A percentile compares a stretch with the other conserved stretches of the same genome.
Evolutionary conservation across 257 asterid genomes (phyloP).

Genomic region (Solanum clarkiae): DNA sequence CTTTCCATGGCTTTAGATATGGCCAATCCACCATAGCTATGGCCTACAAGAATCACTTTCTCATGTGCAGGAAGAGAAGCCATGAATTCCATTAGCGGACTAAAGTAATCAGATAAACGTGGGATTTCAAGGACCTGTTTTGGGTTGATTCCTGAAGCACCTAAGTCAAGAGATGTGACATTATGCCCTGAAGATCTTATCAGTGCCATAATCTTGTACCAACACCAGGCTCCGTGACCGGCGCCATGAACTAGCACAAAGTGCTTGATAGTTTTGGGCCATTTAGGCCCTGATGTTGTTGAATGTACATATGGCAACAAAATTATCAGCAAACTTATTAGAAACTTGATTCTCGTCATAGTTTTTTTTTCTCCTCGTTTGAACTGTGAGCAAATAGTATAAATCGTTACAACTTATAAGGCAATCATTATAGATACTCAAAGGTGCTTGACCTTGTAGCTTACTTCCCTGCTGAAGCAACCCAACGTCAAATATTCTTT

Average conservation of each 20-base stretch:
- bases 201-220: slow-evolving; percentile 16
- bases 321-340: neutral
- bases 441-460: neutral
- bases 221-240: slow-evolving; percentile 32
- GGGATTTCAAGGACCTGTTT: slow-evolving; percentile 3
- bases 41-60: slow-evolving; percentile 24
- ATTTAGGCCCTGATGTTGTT: neutral
- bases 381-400: neutral
- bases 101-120: slow-evolving; percentile 5
- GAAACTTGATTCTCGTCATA: neutral
- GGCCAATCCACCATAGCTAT: slow-evolving; percentile 21
- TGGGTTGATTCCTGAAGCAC: slow-evolving; percentile 20
- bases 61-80: slow-evolving; percentile 8
- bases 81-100: slow-evolving; percentile 21
- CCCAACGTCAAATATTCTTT: neutral
- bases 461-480: neutral
- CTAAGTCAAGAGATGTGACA: slow-evolving; percentile 11
- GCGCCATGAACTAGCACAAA: slow-evolving; percentile 27
- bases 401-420: neutral
- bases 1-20: slow-evolving; percentile 28
- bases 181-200: neutral
- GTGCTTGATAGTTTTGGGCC: neutral
- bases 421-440: neutral
- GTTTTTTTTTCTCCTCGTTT: neutral
- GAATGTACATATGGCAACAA: neutral